phyloP scores from a whole-genome alignment of 495 filamentous ascomycete species.

The Penicillium desertorum region DNA sequence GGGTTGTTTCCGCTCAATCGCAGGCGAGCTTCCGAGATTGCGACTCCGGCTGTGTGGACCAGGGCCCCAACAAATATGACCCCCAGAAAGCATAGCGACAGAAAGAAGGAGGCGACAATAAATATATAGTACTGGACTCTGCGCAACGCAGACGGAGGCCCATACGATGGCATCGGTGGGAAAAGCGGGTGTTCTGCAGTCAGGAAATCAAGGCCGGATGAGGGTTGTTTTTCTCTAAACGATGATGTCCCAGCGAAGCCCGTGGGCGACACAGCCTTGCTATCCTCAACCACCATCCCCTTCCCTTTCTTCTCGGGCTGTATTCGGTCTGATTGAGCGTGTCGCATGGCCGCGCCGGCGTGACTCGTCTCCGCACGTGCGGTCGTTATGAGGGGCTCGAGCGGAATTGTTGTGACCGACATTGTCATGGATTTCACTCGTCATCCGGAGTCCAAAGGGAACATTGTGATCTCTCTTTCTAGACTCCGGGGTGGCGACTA shows the following conservation, averaged over 20 bases:
- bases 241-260: background rate
- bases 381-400: conserved; percentile 9
- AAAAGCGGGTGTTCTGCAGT: conserved; percentile 69
- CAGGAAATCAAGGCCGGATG: conserved; percentile 1
- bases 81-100: conserved; percentile 73
- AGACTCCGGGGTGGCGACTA: background rate
- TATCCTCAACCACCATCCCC: background rate
- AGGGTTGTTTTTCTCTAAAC: conserved; percentile 2
- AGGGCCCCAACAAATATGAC: conserved; percentile 74
- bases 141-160: conserved; percentile 63
- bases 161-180: conserved; percentile 82
- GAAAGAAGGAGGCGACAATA: conserved; percentile 63
- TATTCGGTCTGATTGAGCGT: background rate
- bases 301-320: background rate
- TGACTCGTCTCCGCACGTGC: conserved; percentile 14
- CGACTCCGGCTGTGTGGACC: conserved; percentile 56
- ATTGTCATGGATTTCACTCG: conserved; percentile 2
- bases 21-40: conserved; percentile 46
- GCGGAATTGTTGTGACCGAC: conserved; percentile 11
- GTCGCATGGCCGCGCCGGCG: conserved; percentile 1
- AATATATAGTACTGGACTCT: conserved; percentile 64
- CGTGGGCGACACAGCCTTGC: background rate
- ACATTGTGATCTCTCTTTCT: background rate
- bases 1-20: conserved; percentile 57
- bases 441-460: conserved; percentile 1